Conservation (phyloP, 352 stramenopile genomes). For the Peronospora destructor region DNA sequence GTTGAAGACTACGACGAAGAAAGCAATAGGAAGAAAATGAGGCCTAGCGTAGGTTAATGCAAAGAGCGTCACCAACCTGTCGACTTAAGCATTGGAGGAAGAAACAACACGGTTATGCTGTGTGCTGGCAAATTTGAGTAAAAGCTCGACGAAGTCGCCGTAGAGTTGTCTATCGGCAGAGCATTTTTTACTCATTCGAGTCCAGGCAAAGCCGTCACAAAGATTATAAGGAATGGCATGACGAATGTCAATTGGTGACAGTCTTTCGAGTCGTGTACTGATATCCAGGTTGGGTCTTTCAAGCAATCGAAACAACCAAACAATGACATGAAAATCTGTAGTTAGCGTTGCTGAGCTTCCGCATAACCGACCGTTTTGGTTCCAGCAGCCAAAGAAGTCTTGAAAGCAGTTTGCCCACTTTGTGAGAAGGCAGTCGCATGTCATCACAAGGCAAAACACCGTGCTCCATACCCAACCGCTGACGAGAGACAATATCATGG, state of each 20-base stretch:
- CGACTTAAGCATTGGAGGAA: slow-evolving; percentile 35
- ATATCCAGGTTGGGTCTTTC: slow-evolving; percentile 2
- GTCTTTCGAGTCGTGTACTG: slow-evolving; percentile 22
- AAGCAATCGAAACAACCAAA: slow-evolving; percentile 1
- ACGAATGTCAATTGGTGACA: slow-evolving; percentile 44
- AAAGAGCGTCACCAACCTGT: slow-evolving; percentile 19
- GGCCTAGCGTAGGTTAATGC: slow-evolving; percentile 14
- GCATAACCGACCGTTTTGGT: neutral
- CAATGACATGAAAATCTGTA: neutral
- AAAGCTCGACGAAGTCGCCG: slow-evolving; percentile 40
- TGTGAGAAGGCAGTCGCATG: slow-evolving; percentile 1
- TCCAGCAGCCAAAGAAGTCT: slow-evolving; percentile 3
- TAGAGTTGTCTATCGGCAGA: slow-evolving; percentile 34
- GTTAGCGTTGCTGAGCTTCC: neutral
- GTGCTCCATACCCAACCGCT: slow-evolving; percentile 22
- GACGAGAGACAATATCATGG: slow-evolving; percentile 50
- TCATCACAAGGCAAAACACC: slow-evolving; percentile 5
- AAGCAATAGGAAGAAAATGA: slow-evolving; percentile 2
- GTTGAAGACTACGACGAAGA: slow-evolving; percentile 12
- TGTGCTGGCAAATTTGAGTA: slow-evolving; percentile 40
- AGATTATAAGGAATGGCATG: slow-evolving; percentile 48
- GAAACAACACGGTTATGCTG: slow-evolving; percentile 47
- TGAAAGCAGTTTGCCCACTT: slow-evolving; percentile 3
- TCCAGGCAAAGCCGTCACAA: slow-evolving; percentile 2
- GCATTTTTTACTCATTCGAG: slow-evolving; percentile 31